Conservation (phyloP, 108 stramenopile species). For the Nitzschia putrida region DNA sequence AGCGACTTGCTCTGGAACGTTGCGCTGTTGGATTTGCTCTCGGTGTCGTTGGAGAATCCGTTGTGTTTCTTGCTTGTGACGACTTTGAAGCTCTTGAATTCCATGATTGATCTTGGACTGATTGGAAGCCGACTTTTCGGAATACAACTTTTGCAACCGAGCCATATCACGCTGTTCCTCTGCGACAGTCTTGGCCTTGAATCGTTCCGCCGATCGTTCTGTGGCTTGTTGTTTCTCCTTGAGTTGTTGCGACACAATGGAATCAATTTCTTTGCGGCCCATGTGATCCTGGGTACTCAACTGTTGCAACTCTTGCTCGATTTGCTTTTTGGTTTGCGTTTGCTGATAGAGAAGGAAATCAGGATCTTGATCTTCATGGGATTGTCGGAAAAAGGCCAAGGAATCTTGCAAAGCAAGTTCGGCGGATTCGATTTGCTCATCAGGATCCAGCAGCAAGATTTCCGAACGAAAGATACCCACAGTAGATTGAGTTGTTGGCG, state of each 20-base stretch:
- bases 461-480: constrained; percentile 1
- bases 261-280: constrained; percentile 45
- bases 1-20: constrained; percentile 40
- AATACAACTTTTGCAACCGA: constrained; percentile 41
- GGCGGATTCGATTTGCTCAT: constrained; percentile 13
- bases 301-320: constrained; percentile 29
- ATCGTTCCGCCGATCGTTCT: constrained; percentile 40
- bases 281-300: constrained; percentile 41
- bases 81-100: constrained; percentile 41
- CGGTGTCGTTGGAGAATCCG: constrained; percentile 48
- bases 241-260: constrained; percentile 41
- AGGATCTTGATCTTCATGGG: constrained; percentile 72
- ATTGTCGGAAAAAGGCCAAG: constrained; percentile 55
- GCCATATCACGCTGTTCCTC: constrained; percentile 52
- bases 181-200: constrained; percentile 24
- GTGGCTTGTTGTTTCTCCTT: constrained; percentile 40
- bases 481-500: not conserved
- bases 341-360: constrained; percentile 11
- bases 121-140: constrained; percentile 25
- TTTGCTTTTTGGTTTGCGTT: constrained; percentile 17
- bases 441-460: not conserved
- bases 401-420: constrained; percentile 49
- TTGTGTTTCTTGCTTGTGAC: constrained; percentile 49
- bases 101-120: constrained; percentile 55
- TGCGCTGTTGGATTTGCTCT: constrained; percentile 44